Conservation (phyloP, 2,329 filamentous ascomycete genomes). For the Chrysosporium keratinophilum region DNA sequence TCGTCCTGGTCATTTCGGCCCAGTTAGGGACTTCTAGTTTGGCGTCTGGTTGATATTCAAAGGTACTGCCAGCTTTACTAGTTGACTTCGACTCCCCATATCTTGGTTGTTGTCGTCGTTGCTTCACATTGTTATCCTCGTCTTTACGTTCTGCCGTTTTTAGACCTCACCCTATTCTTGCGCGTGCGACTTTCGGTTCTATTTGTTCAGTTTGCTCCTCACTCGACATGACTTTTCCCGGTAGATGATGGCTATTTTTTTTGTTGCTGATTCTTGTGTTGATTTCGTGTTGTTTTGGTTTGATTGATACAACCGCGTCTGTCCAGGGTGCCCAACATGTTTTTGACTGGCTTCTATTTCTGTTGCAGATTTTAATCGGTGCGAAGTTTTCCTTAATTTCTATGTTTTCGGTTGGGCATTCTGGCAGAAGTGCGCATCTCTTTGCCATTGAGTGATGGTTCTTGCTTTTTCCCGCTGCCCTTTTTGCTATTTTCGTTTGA, state of each 20-base stretch:
- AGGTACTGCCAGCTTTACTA: no score
- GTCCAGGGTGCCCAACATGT: slow-evolving; percentile 27
- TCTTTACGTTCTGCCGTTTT: neutral
- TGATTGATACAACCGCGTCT: slow-evolving; percentile 42
- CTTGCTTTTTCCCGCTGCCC: slow-evolving; percentile 3
- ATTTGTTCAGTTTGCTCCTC: neutral
- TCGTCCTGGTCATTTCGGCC: neutral
- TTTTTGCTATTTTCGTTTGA: slow-evolving; percentile 17
- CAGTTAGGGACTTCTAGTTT: neutral
- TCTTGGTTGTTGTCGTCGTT: no score
- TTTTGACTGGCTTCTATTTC: slow-evolving; percentile 18
- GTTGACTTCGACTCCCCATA: no score
- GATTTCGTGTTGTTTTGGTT: neutral
- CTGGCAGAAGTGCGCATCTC: slow-evolving; percentile 40
- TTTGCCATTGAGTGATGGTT: slow-evolving; percentile 13
- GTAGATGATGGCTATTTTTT: neutral
- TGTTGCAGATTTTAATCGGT: slow-evolving; percentile 14
- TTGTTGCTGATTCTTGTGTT: neutral
- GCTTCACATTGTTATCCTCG: no score
- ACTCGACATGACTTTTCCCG: neutral
- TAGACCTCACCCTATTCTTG: neutral
- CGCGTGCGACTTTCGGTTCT: neutral
- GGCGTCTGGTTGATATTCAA: neutral
- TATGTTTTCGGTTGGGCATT: slow-evolving; percentile 24
- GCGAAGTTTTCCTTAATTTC: slow-evolving; percentile 16